phyloP scores from a whole-genome alignment of 768 basidiomycete genomes.

The Punctularia strigosozonata region DNA sequence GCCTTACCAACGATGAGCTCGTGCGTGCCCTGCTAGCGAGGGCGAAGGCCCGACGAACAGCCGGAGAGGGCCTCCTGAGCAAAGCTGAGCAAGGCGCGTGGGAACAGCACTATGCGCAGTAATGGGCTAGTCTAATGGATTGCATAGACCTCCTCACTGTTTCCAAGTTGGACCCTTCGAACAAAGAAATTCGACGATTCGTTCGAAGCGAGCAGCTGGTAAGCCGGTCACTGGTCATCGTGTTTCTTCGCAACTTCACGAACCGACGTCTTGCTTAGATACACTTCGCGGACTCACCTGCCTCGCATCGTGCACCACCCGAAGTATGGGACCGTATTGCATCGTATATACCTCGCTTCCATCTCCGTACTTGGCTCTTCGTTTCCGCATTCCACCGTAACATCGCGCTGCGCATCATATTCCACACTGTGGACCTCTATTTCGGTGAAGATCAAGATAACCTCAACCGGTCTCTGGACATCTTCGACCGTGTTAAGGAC shows the following conservation, averaged over 20 bases:
- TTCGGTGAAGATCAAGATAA: conserved; percentile 55
- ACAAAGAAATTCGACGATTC: conserved; percentile 36
- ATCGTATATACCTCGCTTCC: conserved; percentile 45
- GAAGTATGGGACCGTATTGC: conserved; percentile 66
- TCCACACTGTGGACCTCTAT: conserved; percentile 56
- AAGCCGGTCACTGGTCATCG: conserved; percentile 10
- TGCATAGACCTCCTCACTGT: conserved; percentile 15
- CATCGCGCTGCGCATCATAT: conserved; percentile 53
- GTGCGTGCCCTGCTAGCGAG: conserved; percentile 45
- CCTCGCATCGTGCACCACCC: conserved; percentile 46
- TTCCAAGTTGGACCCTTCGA: conserved; percentile 46
- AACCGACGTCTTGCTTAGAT: conserved; percentile 22
- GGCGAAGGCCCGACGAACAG: conserved; percentile 44
- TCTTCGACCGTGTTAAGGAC: conserved; percentile 53
- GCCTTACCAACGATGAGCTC: conserved; percentile 36
- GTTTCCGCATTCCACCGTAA: conserved; percentile 53
- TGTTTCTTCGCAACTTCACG: neutral
- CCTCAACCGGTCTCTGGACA: conserved; percentile 48
- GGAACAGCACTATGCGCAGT: no score
- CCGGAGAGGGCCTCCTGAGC: conserved; percentile 40
- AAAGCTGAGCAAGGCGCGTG: conserved; percentile 50
- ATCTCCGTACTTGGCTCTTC: conserved; percentile 60
- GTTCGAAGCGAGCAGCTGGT: conserved; percentile 38
- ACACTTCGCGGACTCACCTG: conserved; percentile 40
- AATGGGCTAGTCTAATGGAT: neutral